phyloP scores from a whole-genome alignment of 148 eudicot species.

The Camellia granthamiana region DNA sequence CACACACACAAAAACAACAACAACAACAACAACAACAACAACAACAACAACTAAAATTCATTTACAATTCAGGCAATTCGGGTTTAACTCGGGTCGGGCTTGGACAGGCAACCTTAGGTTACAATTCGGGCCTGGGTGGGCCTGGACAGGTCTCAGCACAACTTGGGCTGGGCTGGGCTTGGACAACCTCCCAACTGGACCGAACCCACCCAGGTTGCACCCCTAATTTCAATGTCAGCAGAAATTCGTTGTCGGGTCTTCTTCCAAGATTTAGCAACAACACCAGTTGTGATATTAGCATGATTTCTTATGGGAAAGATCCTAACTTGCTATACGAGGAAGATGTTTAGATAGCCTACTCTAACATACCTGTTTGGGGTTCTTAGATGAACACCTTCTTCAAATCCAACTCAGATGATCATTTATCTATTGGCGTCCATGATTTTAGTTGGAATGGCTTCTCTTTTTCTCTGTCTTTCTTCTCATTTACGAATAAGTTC shows the following conservation, averaged over 20 bases:
- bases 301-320: slow-evolving; percentile 22
- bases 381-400: slow-evolving; percentile 14
- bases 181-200: too few species aligned
- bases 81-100: too few species aligned
- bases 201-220: too few species aligned
- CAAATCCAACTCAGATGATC: slow-evolving; percentile 11
- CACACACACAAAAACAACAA: too few species aligned
- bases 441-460: slow-evolving; percentile 51
- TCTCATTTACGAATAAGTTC: slow-evolving; percentile 33
- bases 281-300: slow-evolving; percentile 27
- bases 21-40: too few species aligned
- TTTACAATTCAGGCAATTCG: too few species aligned
- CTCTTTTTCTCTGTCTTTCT: slow-evolving; percentile 34
- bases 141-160: too few species aligned
- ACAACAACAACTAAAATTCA: too few species aligned
- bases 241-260: slow-evolving; percentile 38
- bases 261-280: slow-evolving; percentile 22
- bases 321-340: slow-evolving; percentile 26
- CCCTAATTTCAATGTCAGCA: slow-evolving; percentile 32
- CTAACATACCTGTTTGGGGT: slow-evolving; percentile 26
- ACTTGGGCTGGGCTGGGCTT: too few species aligned
- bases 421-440: slow-evolving; percentile 27
- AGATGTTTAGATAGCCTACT: slow-evolving; percentile 31
- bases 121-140: too few species aligned
- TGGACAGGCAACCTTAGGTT: too few species aligned